Evolutionary conservation across 2,329 filamentous ascomycete genomes (phyloP), one percentile per base, ranked within the genome.

Genomic region (Tolypocladium nubicola): DNA sequence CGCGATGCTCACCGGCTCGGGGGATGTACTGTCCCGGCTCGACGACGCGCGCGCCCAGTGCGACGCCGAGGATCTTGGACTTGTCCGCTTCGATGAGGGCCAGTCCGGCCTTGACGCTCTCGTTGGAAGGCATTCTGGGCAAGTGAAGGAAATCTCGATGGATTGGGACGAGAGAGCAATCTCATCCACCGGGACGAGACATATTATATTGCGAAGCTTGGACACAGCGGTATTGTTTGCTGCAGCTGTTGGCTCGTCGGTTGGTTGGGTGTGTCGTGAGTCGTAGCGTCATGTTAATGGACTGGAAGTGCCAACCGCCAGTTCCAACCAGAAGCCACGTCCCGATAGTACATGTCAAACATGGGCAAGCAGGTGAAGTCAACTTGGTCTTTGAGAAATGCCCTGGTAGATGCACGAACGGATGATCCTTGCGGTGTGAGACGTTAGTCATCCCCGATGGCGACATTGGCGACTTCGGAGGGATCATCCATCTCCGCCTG

Each of bases 11-110:
- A 60, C 61, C 60, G 3, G 60, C 61, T 53, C 57, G 58, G 10
- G 61, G 59, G 13, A 63, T 60, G 37, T 60, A 61, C 16, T 59
- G 43, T 6, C 62, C 62, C 1, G 61, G 60, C 35, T 62, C 57
- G 35, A 61, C 41, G 21, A 33, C 38, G 26, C 55, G 56, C 35
- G 57, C 58, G 23, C 45, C 45, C 45, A 64, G 43, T 3, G 56
- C 56, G 10, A 62, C 40, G 13, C 60, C 58, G 10, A 64, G 59
- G 16, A 63, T 53, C 54, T 61, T 63, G 53, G 60, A 45, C 30
- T 56, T 43, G 37, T 63, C 59, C 4, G 35, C 37, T 19, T 62
- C 57, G 21, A 63, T 40, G 37, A 55, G 39, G 45, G 53, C 45
- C 55, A 60, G 37, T 2, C 54, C 56, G 33, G 49, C 45, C 40